A percentile compares a stretch with the other conserved stretches of the same genome.
These are phyloP conservation scores for Tuber aestivum DNA, from an alignment of 495 filamentous ascomycete genomes.

Conservation along the genomic window DNA sequence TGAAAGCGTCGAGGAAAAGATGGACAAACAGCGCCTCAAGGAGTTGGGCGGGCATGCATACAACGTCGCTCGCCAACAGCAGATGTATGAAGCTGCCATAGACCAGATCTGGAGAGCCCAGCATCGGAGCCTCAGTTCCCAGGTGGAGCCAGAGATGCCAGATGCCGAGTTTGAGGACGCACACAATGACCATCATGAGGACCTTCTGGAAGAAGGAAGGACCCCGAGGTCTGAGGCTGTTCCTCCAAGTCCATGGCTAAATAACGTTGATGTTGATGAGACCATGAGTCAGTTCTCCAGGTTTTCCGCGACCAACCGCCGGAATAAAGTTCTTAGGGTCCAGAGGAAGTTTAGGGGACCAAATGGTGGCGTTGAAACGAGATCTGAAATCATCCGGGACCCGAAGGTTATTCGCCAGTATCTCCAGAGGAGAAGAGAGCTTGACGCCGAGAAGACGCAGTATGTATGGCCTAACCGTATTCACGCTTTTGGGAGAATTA, in stretches of 20 bases:
- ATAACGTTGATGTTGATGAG: slow-evolving; percentile 55
- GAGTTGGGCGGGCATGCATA: slow-evolving; percentile 93
- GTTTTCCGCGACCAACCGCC: slow-evolving; percentile 61
- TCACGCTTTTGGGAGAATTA: slow-evolving; percentile 20
- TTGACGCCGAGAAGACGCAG: slow-evolving; percentile 63
- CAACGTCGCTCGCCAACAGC: slow-evolving; percentile 89
- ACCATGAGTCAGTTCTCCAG: slow-evolving; percentile 80
- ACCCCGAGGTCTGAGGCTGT: slow-evolving; percentile 59
- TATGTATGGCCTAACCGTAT: slow-evolving; percentile 45
- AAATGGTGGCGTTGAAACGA: slow-evolving; percentile 55
- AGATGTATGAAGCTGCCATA: slow-evolving; percentile 80
- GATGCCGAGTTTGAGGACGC: slow-evolving; percentile 54
- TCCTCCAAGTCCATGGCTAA: slow-evolving; percentile 51
- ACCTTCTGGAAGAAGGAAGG: slow-evolving; percentile 55
- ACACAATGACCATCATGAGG: slow-evolving; percentile 52
- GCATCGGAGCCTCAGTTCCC: slow-evolving; percentile 65
- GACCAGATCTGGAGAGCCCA: slow-evolving; percentile 85
- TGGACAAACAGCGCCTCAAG: slow-evolving; percentile 73
- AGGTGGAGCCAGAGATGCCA: slow-evolving; percentile 49
- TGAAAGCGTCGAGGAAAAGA: slow-evolving; percentile 78
- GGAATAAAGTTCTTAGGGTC: slow-evolving; percentile 67
- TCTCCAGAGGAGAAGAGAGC: slow-evolving; percentile 49
- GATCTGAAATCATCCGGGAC: slow-evolving; percentile 45
- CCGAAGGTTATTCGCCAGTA: slow-evolving; percentile 48
- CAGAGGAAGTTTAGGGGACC: slow-evolving; percentile 57